Base-by-base conservation (phyloP, 352 stramenopile species). In the Globisporangium lucens region DNA sequence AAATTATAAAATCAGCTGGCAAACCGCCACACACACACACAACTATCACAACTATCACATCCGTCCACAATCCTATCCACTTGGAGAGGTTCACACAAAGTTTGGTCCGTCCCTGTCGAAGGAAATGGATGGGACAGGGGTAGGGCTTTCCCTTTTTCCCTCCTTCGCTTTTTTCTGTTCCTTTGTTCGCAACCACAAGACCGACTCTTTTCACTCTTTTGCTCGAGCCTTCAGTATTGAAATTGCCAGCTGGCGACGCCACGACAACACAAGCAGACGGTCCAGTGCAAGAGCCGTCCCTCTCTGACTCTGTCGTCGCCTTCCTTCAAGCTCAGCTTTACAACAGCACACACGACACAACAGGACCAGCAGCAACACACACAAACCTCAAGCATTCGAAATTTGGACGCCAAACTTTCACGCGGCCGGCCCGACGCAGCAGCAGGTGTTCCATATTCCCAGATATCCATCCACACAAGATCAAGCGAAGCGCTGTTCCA, bases 301-400 rank as follows among this genome's bases (percentile, higher is more conserved):
- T 49, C 15, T 49, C 41, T 22, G 41, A 49, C 41, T 49, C 41
- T 49, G 41, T 49, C 15, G 41, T 49, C 41, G 15, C 41, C 4
- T n/a, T 49, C 41, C 41, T 49, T 49, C 41, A 49, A 49, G 15
- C 41, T 49, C 41, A 49, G 41, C 41, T 22, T 22, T 8, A 22
- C 41, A 49, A 49, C 41, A 49, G 41, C 41, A 49, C 41, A 49
- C 41, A 47, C 4, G 4, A 17, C 41, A 49, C 41, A 20, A 41
- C 36, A 41, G 30, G 30, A 35, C 35, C 24, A 24, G 24, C 5
- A 49, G 12, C 41, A 57, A 56, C 7, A 38, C 29, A n/a, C 15
- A 24, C 53, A 41, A 36, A 36, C 12, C 27, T 17, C 17, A 27
- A 22, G 27, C 65, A 70, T 70, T 70, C 59, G 57, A 65, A 70